A percentile compares a stretch with the other conserved stretches of the same genome.
These are phyloP conservation scores for Rhynchospora tenuis DNA, from an alignment of 176 grass and related monocot genomes.

Conservation along the genomic window DNA sequence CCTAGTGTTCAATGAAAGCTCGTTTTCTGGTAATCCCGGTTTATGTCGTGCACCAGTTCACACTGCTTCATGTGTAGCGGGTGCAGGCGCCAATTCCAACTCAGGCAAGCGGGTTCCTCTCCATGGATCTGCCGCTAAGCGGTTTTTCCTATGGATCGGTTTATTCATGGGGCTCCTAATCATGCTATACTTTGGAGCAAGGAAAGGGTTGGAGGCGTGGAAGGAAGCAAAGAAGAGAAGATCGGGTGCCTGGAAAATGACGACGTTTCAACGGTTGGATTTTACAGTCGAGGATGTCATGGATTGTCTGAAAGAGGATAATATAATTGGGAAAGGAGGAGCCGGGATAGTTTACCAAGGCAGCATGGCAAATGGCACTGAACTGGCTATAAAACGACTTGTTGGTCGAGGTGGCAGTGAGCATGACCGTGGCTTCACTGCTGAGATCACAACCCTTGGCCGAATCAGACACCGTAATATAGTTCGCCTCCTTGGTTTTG, in stretches of 20 bases:
- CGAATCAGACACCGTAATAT: constrained; percentile 89
- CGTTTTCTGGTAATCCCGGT: constrained; percentile 54
- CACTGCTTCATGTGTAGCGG: not conserved
- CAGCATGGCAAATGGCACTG: constrained; percentile 32
- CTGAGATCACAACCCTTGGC: constrained; percentile 77
- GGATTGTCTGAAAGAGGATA: constrained; percentile 83
- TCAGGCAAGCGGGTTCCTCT: not conserved
- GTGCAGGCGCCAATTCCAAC: not conserved
- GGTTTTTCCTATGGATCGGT: constrained; percentile 26
- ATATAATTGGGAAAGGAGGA: constrained; percentile 91
- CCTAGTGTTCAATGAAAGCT: constrained; percentile 73
- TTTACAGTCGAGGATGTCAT: constrained; percentile 71
- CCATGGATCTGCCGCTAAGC: constrained; percentile 22
- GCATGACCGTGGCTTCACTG: constrained; percentile 72
- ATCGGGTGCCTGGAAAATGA: constrained; percentile 65
- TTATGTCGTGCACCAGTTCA: constrained; percentile 37
- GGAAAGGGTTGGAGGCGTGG: constrained; percentile 31
- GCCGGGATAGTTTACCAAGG: constrained; percentile 89
- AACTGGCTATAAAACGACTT: constrained; percentile 77
- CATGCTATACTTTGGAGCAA: not conserved
- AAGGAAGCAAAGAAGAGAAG: constrained; percentile 21
- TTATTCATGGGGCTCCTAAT: not conserved
- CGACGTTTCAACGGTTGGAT: constrained; percentile 73
- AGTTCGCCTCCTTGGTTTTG: constrained; percentile 65
- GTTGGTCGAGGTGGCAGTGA: constrained; percentile 41